phyloP scores from a whole-genome alignment of 2,329 filamentous ascomycete species.

The Aaosphaeria pasadenensis region DNA sequence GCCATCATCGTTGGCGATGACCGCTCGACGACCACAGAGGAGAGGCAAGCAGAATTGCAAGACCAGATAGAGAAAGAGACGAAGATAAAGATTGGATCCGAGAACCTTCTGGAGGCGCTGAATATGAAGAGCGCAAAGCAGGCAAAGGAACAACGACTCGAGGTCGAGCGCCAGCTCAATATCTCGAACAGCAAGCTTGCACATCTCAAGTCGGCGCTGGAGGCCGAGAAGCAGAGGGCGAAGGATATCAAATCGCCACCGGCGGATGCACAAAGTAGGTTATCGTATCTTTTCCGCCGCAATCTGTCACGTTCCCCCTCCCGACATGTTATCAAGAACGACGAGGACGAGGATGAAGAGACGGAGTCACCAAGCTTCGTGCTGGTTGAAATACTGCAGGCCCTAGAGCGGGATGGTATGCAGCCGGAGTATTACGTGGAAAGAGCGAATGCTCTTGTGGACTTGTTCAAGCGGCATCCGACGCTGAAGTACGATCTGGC shows the following conservation, averaged over 20 bases:
- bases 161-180: conserved; percentile 78
- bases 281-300: conserved; percentile 57
- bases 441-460: conserved; percentile 87
- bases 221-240: conserved; percentile 58
- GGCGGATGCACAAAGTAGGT: conserved; percentile 47
- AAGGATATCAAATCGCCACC: conserved; percentile 51
- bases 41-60: conserved; percentile 70
- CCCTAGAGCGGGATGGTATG: conserved; percentile 83
- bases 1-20: conserved; percentile 58
- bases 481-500: conserved; percentile 95
- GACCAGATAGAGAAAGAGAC: conserved; percentile 91
- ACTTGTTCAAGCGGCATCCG: conserved; percentile 89
- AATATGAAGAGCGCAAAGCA: conserved; percentile 96
- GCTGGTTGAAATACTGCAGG: conserved; percentile 84
- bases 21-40: conserved; percentile 61
- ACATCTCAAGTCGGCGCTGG: conserved; percentile 57
- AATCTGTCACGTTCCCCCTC: conserved; percentile 54
- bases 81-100: conserved; percentile 96
- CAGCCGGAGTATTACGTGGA: conserved; percentile 93
- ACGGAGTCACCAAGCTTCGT: conserved; percentile 89
- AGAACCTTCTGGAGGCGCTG: conserved; percentile 94
- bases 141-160: conserved; percentile 63
- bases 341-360: conserved; percentile 62
- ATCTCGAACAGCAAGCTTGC: conserved; percentile 74
- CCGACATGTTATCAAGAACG: conserved; percentile 46